phyloP scores from a whole-genome alignment of 805 yeast genomes.

The Candida stauntonica region DNA sequence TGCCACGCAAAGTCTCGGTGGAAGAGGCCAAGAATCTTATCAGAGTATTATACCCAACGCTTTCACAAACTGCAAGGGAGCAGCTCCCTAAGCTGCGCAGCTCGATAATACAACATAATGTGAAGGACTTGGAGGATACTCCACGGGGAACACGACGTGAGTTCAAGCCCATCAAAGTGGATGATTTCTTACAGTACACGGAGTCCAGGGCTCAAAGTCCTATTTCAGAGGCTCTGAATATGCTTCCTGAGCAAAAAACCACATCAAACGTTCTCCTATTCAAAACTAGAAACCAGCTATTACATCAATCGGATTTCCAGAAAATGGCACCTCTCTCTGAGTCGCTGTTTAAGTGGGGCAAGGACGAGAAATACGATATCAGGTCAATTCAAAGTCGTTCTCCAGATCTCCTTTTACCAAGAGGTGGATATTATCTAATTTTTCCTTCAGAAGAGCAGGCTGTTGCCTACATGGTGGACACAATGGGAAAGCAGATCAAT shows the following conservation, averaged over 20 bases:
- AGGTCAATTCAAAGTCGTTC: conserved; percentile 47
- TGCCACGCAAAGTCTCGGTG: conserved; percentile 4
- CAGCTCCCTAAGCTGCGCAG: conserved; percentile 3
- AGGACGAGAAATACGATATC: conserved; percentile 19
- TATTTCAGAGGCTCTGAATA: background rate
- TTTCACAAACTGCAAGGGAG: conserved; percentile 27
- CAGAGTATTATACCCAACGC: conserved; percentile 36
- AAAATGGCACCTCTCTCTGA: conserved; percentile 31
- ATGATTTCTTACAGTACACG: conserved; percentile 2
- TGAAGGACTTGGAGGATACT: conserved; percentile 8
- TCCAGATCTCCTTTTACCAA: conserved; percentile 38
- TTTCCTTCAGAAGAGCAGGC: conserved; percentile 48
- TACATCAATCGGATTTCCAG: conserved; percentile 37
- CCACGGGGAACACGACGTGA: conserved; percentile 13
- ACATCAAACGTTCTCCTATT: conserved; percentile 33
- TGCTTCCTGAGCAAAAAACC: background rate
- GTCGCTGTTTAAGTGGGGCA: conserved; percentile 28
- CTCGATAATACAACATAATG: conserved; percentile 1
- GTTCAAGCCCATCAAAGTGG: conserved; percentile 9
- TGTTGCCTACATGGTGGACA: conserved; percentile 46
- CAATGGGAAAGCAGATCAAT: conserved; percentile 43
- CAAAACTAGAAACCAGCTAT: conserved; percentile 34
- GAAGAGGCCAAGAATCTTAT: conserved; percentile 17
- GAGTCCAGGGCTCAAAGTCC: conserved; percentile 1
- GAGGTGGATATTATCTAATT: conserved; percentile 49